phyloP scores from a whole-genome alignment of 2,329 filamentous ascomycete species.

The Nothopassalora personata region DNA sequence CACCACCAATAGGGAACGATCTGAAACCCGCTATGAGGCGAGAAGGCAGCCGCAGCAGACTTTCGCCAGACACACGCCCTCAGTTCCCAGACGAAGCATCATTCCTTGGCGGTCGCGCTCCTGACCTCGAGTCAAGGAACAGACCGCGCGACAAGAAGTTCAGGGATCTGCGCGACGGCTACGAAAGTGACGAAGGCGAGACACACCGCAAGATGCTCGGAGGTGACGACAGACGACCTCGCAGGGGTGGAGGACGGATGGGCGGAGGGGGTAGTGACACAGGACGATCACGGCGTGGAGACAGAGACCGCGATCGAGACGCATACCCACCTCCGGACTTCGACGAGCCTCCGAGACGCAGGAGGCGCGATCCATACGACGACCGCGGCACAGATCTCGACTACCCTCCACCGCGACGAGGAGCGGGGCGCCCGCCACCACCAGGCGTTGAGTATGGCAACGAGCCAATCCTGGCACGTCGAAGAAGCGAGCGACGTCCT shows the following conservation, averaged over 20 bases:
- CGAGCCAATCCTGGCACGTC: slow-evolving; percentile 24
- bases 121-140: slow-evolving; percentile 33
- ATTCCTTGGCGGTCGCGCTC: slow-evolving; percentile 27
- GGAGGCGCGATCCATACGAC: slow-evolving; percentile 16
- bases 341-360: slow-evolving; percentile 14
- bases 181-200: slow-evolving; percentile 36
- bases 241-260: slow-evolving; percentile 7
- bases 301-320: slow-evolving; percentile 8
- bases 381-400: slow-evolving; percentile 16
- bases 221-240: slow-evolving; percentile 8
- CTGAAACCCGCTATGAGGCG: slow-evolving; percentile 29
- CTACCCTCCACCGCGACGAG: slow-evolving; percentile 23
- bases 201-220: slow-evolving; percentile 21
- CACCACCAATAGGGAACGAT: slow-evolving; percentile 30
- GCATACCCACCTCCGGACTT: slow-evolving; percentile 17
- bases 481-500: slow-evolving; percentile 22
- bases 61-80: slow-evolving; percentile 26
- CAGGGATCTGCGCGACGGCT: slow-evolving; percentile 33
- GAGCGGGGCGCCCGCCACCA: slow-evolving; percentile 18
- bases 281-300: slow-evolving; percentile 1
- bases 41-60: slow-evolving; percentile 29
- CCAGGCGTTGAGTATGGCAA: slow-evolving; percentile 26
- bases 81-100: slow-evolving; percentile 33
- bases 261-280: slow-evolving; percentile 13
- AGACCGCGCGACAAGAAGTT: slow-evolving; percentile 28